phyloP scores from a whole-genome alignment of 306 rosid species.

The Senna siamea region DNA sequence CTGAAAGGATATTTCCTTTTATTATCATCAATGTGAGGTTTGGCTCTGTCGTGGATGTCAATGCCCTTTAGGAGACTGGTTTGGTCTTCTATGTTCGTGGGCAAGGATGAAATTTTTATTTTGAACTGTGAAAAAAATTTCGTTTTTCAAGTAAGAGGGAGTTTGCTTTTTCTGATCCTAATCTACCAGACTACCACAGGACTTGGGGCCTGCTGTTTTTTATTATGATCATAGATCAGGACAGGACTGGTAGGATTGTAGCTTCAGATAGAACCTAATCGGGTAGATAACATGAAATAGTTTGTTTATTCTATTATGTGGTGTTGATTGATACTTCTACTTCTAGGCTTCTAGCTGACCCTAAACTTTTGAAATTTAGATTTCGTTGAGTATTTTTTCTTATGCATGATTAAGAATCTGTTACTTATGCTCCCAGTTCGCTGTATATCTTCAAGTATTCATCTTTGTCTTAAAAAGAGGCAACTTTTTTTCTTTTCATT shows the following conservation, averaged over 20 bases:
- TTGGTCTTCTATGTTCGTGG: background rate
- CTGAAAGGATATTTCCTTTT: background rate
- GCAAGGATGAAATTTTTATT: background rate
- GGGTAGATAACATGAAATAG: background rate
- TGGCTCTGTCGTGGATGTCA: background rate
- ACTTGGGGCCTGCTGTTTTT: background rate
- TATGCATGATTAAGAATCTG: background rate
- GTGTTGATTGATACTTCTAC: background rate
- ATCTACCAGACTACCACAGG: background rate
- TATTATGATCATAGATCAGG: background rate
- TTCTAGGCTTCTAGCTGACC: background rate
- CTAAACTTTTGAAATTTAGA: background rate
- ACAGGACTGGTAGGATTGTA: background rate
- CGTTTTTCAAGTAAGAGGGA: background rate
- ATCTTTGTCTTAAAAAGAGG: background rate
- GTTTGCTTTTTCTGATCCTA: background rate
- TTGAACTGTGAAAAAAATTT: background rate
- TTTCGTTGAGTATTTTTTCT: background rate
- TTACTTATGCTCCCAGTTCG: background rate
- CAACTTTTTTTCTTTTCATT: background rate
- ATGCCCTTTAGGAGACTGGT: background rate
- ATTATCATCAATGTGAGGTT: background rate
- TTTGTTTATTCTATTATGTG: background rate
- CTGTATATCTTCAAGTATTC: background rate
- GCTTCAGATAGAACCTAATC: background rate